Base-by-base conservation (phyloP, 176 grass and related monocot genomes). In the Saccharum officinarum region DNA sequence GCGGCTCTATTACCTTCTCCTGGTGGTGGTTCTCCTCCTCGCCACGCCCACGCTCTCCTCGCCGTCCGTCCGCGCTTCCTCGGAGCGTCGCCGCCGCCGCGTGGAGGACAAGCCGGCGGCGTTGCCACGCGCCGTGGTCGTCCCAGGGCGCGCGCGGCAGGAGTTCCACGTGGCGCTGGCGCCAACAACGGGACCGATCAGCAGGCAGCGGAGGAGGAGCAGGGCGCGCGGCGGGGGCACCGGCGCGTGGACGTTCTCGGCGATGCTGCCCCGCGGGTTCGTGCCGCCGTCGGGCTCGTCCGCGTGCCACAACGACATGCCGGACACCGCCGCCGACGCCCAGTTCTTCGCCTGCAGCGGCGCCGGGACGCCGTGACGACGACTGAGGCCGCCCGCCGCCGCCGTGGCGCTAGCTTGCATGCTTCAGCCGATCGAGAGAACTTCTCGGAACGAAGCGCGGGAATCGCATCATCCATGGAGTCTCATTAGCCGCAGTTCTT, bases 181-280 rank as follows among this genome's bases (percentile, higher is more conserved):
- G 34, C 17, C 71, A 31, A 36, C 67, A 11, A 50, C 57, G 37
- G 67, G 79, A 38, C 74, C 55, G 72, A 13, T 14, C 39, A 59
- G 75, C 39, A 59, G 75, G 63, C 40, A 18, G 20, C 31, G 17
- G 41, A 26, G 44, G 62, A 50, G 66, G 62, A 50, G 66, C 31
- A 75, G 41, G 17, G 45, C 2, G 38, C 61, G 23, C 61, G 68
- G 68, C 26, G 50, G 71, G 11, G 86, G 83, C 44, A 77, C 40
- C 37, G 86, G 83, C 69, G 75, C 67, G 47, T 73, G 68, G 90
- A 52, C 78, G 0, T 95, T 92, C 82, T 92, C 85, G 20, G 87
- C 75, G 61, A 95, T 95, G 93, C 85, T 95, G 39, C 93, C 93
- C 7, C 77, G 88, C 1, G 82, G 87, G 25, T 88, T 88, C 87